Percentiles rank a stretch among this genome's conserved stretches.
These are phyloP conservation scores for Tylopilus plumbeoviolaceoides DNA, from an alignment of 768 basidiomycete species.

Conservation along the genomic window DNA sequence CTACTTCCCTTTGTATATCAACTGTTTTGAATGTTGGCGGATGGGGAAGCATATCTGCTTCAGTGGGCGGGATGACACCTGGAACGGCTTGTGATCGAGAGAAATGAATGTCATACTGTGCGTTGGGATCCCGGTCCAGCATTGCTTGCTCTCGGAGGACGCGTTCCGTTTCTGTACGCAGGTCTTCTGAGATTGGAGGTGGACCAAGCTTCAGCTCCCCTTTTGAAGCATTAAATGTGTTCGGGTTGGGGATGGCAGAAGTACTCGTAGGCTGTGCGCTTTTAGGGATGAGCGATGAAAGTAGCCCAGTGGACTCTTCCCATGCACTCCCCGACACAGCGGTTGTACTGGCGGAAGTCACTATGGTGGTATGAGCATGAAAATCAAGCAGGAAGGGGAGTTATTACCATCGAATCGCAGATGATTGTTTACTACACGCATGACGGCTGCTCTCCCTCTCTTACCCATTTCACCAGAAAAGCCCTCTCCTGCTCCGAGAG, in stretches of 20 bases:
- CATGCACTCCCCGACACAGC: slow-evolving; percentile 61
- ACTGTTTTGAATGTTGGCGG: slow-evolving; percentile 79
- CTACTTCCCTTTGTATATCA: slow-evolving; percentile 90
- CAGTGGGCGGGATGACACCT: slow-evolving; percentile 60
- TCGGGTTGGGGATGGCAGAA: slow-evolving; percentile 51
- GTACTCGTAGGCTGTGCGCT: slow-evolving; percentile 36
- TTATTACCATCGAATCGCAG: slow-evolving; percentile 79
- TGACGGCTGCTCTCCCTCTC: slow-evolving; percentile 82
- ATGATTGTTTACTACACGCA: slow-evolving; percentile 93
- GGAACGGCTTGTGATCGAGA: slow-evolving; percentile 45
- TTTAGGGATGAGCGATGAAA: slow-evolving; percentile 74
- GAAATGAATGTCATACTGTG: slow-evolving; percentile 61
- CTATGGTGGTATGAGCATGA: slow-evolving; percentile 38
- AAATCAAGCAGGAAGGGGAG: neutral
- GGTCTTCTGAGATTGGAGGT: slow-evolving; percentile 71
- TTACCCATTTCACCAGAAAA: slow-evolving; percentile 80
- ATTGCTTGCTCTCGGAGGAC: slow-evolving; percentile 77
- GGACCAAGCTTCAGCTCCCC: slow-evolving; percentile 85
- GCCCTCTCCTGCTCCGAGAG: slow-evolving; percentile 73
- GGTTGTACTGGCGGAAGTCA: slow-evolving; percentile 67
- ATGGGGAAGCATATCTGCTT: slow-evolving; percentile 73
- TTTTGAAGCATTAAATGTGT: slow-evolving; percentile 71
- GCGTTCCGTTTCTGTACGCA: slow-evolving; percentile 77
- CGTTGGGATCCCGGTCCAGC: slow-evolving; percentile 63
- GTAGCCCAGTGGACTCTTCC: slow-evolving; percentile 84